Evolutionary conservation across 139 green algal genomes (phyloP).

Genomic region (Volvox africanus): DNA sequence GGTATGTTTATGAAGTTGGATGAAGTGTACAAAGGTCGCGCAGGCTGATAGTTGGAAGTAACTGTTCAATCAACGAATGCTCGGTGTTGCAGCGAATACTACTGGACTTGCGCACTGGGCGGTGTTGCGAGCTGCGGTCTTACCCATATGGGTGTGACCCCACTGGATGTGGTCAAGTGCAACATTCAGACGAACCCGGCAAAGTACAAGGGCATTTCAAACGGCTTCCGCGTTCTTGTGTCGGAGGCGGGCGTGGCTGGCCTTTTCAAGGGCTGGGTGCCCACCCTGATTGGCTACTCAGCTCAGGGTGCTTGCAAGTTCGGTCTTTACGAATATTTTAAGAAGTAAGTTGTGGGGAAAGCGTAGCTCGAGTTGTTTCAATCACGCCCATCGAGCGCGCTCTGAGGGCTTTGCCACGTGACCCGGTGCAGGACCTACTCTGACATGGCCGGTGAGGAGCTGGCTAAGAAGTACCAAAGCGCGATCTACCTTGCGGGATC

Average conservation of each 20-base stretch:
- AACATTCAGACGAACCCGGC: constrained; percentile 80
- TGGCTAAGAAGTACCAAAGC: constrained; percentile 90
- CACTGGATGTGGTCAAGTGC: constrained; percentile 96
- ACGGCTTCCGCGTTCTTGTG: constrained; percentile 79
- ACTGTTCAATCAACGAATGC: constrained; percentile 4
- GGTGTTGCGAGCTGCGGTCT: constrained; percentile 71
- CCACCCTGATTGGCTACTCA: constrained; percentile 89
- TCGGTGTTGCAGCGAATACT: constrained; percentile 34
- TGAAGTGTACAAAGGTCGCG: background rate
- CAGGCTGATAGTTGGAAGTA: background rate
- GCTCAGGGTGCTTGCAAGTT: constrained; percentile 94
- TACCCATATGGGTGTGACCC: constrained; percentile 84
- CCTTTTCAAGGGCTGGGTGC: constrained; percentile 87
- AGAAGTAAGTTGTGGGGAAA: constrained; percentile 77
- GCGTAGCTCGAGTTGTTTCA: background rate
- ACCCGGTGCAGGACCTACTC: constrained; percentile 69
- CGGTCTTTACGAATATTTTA: constrained; percentile 94
- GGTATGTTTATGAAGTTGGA: background rate
- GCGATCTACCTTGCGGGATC: constrained; percentile 90
- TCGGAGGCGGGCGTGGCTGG: constrained; percentile 75
- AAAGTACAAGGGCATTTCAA: constrained; percentile 76
- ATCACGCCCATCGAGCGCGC: background rate
- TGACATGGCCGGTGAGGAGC: constrained; percentile 87
- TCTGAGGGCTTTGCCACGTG: background rate
- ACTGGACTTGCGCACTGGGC: constrained; percentile 40